Base-by-base conservation (phyloP, 202 grass and related monocot species). In the Dendrocalamus latiflorus region DNA sequence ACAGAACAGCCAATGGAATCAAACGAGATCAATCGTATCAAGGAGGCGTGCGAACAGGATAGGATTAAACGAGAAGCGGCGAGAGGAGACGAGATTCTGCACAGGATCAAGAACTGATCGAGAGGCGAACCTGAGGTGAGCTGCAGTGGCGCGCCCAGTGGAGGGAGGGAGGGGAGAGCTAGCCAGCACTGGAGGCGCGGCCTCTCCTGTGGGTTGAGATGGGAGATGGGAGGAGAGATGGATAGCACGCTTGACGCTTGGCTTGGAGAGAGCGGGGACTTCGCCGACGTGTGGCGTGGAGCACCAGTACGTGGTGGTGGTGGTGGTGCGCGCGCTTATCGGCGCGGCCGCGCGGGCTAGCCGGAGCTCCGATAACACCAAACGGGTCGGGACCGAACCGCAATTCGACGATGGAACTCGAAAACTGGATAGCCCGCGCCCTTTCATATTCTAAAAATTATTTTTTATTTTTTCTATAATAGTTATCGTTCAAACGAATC, bases 241-340 rank as follows among this genome's bases (percentile, higher is more conserved):
- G 60, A 76, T 61, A 30, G 6, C 12, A 2, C 57, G 4, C 2
- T 6, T 15, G 12, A n/a, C n/a, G 22, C 24, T 24, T 25, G 21
- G 21, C 9, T 1, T n/a, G 10, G 22, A 25, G 56, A 13, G 56
- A 41, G 33, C 12, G 72, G 36, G 38, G 16, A 9, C 12, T 61
- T 30, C 25, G 12, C 25, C 58, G 58, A 80, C 55, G 70, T 82
- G 87, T 85, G 87, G 87, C 78, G 50, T 43, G 54, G 45, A 65
- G 45, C 42, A 69, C 36, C 39, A 20, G 63, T n/a, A n/a, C n/a
- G 59, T 53, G 66, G 80, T 57, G 28, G n/a, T n/a, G n/a, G 47
- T 83, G 63, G 9, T 43, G 41, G 2, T 42, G 39, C 34, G 64
- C 45, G 11, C 12, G 6, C 44, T 53, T 65, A 37, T 51, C 60